Conservation (phyloP, 192 early-diverging fungal genomes). For the Mortierella antarctica region DNA sequence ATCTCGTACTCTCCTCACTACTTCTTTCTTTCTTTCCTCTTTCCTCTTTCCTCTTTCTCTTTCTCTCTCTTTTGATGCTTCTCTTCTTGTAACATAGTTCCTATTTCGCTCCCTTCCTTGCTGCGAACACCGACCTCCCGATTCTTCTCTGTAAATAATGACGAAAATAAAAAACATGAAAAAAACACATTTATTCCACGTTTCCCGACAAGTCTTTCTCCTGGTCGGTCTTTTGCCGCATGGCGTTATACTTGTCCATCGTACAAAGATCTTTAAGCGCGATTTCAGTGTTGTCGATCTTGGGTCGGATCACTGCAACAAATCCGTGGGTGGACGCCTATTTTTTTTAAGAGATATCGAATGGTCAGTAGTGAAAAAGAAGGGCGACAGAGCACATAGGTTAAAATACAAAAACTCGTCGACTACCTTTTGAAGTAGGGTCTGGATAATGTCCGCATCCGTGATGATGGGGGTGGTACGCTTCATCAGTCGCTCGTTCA, state of each 20-base stretch:
- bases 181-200: too few relatives aligned
- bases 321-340: conserved; percentile 51
- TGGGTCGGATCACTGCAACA: conserved; percentile 46
- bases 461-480: conserved; percentile 15
- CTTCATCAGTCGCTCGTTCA: conserved; percentile 28
- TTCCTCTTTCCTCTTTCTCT: not conserved
- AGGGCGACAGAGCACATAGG: not conserved
- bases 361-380: not conserved
- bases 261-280: conserved; percentile 29
- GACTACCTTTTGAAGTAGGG: conserved; percentile 40
- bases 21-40: not conserved
- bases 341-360: not conserved
- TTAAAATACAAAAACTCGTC: not conserved
- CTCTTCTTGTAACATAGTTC: conserved; percentile 1
- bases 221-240: not conserved
- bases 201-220: not conserved
- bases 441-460: conserved; percentile 22
- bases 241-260: conserved; percentile 23
- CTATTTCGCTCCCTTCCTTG: not conserved
- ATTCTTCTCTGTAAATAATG: not conserved
- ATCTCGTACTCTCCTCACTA: not conserved
- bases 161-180: not conserved
- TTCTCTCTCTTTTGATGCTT: not conserved
- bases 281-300: conserved; percentile 35
- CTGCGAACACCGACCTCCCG: not conserved